phyloP scores from a whole-genome alignment of 2,329 filamentous ascomycete genomes.

The Cryphonectria naterciae region DNA sequence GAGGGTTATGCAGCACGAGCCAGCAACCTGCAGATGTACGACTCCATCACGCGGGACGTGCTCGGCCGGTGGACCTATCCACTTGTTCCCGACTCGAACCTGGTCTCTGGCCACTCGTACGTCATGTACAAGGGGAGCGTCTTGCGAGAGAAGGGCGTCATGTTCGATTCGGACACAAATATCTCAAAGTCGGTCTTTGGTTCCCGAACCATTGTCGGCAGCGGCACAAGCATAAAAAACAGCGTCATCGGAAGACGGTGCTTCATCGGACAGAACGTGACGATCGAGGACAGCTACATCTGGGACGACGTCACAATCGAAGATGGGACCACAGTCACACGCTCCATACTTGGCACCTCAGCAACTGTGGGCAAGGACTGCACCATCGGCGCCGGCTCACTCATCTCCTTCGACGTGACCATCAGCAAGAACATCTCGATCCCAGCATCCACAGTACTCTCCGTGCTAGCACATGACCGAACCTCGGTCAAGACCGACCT shows the following conservation, averaged over 20 bases:
- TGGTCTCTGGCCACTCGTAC: slow-evolving; percentile 78
- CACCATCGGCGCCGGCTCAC: slow-evolving; percentile 69
- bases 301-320: slow-evolving; percentile 84
- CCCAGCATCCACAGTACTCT: slow-evolving; percentile 40
- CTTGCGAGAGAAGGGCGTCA: slow-evolving; percentile 79
- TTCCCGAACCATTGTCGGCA: slow-evolving; percentile 73
- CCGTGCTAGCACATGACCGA: slow-evolving; percentile 44
- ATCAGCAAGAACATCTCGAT: slow-evolving; percentile 66
- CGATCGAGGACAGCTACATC: slow-evolving; percentile 78
- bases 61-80: slow-evolving; percentile 86
- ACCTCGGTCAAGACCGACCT: slow-evolving; percentile 46
- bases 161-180: slow-evolving; percentile 71
- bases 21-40: slow-evolving; percentile 85
- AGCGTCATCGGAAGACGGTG: slow-evolving; percentile 85
- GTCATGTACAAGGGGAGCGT: slow-evolving; percentile 69
- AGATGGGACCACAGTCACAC: slow-evolving; percentile 71
- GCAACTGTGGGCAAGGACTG: slow-evolving; percentile 73
- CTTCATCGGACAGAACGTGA: slow-evolving; percentile 82
- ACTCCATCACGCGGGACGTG: slow-evolving; percentile 86
- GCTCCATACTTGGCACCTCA: slow-evolving; percentile 76
- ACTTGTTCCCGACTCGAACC: slow-evolving; percentile 85
- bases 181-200: slow-evolving; percentile 78
- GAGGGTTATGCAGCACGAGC: slow-evolving; percentile 87
- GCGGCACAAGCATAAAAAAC: slow-evolving; percentile 70
- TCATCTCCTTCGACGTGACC: slow-evolving; percentile 79